A percentile compares a stretch with the other conserved stretches of the same genome.
These are phyloP conservation scores for Pythium folliculosum DNA, from an alignment of 352 stramenopile species.

Conservation along the genomic window DNA sequence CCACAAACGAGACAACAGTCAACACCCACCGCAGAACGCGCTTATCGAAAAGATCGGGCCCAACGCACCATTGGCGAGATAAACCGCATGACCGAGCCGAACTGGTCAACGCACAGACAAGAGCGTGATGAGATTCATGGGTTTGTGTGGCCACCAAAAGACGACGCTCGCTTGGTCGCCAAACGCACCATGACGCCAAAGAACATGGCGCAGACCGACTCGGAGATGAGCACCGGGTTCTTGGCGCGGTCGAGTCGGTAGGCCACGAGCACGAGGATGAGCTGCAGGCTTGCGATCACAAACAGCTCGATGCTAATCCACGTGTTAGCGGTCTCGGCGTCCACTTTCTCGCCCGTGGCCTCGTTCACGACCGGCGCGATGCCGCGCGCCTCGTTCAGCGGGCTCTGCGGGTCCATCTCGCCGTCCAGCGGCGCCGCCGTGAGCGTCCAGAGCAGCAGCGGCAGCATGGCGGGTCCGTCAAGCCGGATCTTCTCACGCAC, in stretches of 20 bases:
- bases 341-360: slow-evolving; percentile 32
- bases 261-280: slow-evolving; percentile 77
- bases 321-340: slow-evolving; percentile 22
- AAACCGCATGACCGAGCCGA: slow-evolving; percentile 75
- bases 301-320: slow-evolving; percentile 81
- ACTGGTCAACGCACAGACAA: slow-evolving; percentile 37
- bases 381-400: slow-evolving; percentile 26
- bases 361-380: slow-evolving; percentile 28
- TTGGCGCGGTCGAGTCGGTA: slow-evolving; percentile 77
- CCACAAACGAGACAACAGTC: neutral
- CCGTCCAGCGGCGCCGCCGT: slow-evolving; percentile 8
- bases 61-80: slow-evolving; percentile 67
- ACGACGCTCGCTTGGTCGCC: too few species aligned
- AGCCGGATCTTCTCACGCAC: neutral
- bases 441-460: slow-evolving; percentile 20
- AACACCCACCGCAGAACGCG: too few species aligned
- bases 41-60: too few species aligned
- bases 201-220: slow-evolving; percentile 82
- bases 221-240: slow-evolving; percentile 70
- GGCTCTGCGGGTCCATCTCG: slow-evolving; percentile 2
- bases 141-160: too few species aligned
- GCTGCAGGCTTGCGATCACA: slow-evolving; percentile 78
- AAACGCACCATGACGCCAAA: slow-evolving; percentile 73
- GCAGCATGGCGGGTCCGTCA: slow-evolving; percentile 8
- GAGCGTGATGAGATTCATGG: neutral